Evolutionary conservation across 129 eudicot genomes (phyloP).

Genomic region (Solidago caesia): DNA sequence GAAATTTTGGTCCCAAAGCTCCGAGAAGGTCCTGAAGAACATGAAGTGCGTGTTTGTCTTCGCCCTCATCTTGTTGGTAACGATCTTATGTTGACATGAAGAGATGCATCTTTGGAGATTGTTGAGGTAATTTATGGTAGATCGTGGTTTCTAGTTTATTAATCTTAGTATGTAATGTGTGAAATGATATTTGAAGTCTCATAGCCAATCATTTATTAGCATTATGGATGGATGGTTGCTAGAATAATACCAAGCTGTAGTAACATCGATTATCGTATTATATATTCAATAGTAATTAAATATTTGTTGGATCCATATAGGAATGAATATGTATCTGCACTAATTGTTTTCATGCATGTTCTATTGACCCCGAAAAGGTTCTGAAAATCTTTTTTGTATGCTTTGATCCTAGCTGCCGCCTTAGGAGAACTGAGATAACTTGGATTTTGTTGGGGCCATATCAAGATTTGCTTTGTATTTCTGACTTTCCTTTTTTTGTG

Average conservation of each 20-base stretch:
- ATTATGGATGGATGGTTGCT: conserved; percentile 23
- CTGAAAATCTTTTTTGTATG: background rate
- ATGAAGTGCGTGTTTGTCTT: conserved; percentile 81
- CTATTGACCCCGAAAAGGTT: conserved; percentile 2
- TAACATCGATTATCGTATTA: conserved; percentile 10
- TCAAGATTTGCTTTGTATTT: conserved; percentile 15
- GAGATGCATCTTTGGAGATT: background rate
- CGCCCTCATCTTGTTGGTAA: conserved; percentile 69
- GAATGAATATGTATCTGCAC: conserved; percentile 4
- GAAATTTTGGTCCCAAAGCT: conserved; percentile 94
- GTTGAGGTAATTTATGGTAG: conserved; percentile 12
- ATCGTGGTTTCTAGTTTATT: conserved; percentile 31
- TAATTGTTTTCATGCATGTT: conserved; percentile 12
- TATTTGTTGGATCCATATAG: conserved; percentile 18
- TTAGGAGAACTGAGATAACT: conserved; percentile 5
- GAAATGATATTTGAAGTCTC: background rate
- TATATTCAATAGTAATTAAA: conserved; percentile 4
- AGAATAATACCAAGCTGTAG: conserved; percentile 29
- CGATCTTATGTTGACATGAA: conserved; percentile 61
- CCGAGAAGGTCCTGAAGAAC: conserved; percentile 79
- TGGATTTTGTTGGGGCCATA: conserved; percentile 33
- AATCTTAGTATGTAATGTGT: conserved; percentile 30
- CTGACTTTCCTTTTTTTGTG: conserved; percentile 28
- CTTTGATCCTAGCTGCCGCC: conserved; percentile 11
- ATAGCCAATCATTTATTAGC: conserved; percentile 21